Conservation (phyloP, 768 basidiomycete genomes). For the Suillus plorans region DNA sequence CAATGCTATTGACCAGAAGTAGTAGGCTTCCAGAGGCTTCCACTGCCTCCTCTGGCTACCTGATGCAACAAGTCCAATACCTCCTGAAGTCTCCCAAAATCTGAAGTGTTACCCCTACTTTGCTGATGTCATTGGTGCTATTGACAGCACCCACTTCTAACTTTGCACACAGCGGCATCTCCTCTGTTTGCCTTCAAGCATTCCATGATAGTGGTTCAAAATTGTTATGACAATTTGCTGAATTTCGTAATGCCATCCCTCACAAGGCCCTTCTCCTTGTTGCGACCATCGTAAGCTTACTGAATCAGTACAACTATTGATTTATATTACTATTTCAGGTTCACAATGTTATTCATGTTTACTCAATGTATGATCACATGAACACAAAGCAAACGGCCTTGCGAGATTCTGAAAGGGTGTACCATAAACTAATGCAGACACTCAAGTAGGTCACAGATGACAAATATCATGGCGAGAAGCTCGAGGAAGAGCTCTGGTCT, state of each 20-base stretch:
- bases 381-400: background rate
- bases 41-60: too few relatives aligned
- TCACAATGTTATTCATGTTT: background rate
- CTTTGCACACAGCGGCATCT: background rate
- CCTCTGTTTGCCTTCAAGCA: background rate
- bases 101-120: too few relatives aligned
- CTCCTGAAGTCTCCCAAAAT: too few relatives aligned
- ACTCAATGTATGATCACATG: background rate
- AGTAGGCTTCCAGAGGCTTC: too few relatives aligned
- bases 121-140: too few relatives aligned
- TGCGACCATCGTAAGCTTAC: background rate
- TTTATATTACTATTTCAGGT: background rate
- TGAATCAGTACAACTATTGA: background rate
- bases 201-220: background rate
- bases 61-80: too few relatives aligned
- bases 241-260: background rate
- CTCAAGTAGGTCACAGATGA: background rate
- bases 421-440: background rate
- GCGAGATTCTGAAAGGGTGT: background rate
- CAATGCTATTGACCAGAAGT: too few relatives aligned
- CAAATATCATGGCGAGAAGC: background rate
- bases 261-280: background rate
- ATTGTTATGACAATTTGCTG: background rate
- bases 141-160: too few relatives aligned
- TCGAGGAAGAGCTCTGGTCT: background rate